Evolutionary conservation across 2,329 filamentous ascomycete genomes (phyloP).

Genomic region (Clarireedia homoeocarpa): DNA sequence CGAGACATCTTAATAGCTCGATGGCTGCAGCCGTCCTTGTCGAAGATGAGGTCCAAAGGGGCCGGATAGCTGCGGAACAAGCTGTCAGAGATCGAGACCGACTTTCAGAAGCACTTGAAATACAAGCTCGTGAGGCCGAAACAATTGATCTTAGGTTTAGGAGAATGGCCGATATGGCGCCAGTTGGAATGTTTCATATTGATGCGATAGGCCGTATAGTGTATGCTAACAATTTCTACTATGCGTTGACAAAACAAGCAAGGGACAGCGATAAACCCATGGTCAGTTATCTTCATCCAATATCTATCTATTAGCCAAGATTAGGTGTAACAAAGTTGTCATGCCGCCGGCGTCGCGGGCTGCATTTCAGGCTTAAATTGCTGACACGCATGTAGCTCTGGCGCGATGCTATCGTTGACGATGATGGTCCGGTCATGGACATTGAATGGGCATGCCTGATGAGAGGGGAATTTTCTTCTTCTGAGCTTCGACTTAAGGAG

Average conservation of each 20-base stretch:
- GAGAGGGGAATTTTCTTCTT: conserved; percentile 13
- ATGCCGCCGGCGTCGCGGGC: neutral
- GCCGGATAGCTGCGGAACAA: conserved; percentile 63
- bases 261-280: neutral
- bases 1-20: conserved; percentile 68
- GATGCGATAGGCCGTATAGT: conserved; percentile 56
- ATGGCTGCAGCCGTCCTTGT: conserved; percentile 76
- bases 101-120: conserved; percentile 56
- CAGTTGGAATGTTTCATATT: conserved; percentile 66
- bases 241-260: conserved; percentile 20
- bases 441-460: conserved; percentile 19
- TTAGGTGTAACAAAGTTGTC: neutral
- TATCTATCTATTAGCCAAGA: neutral
- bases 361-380: neutral
- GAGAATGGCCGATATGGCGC: conserved; percentile 64
- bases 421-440: conserved; percentile 13
- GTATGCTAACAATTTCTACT: conserved; percentile 64
- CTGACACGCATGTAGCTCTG: neutral
- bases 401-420: neutral
- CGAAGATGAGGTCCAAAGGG: conserved; percentile 72
- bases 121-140: conserved; percentile 39
- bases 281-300: neutral
- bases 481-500: conserved; percentile 22
- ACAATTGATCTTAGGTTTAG: conserved; percentile 57
- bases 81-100: conserved; percentile 72